Base-by-base conservation (phyloP, 805 yeast genomes). In the Ogataea sp. region DNA sequence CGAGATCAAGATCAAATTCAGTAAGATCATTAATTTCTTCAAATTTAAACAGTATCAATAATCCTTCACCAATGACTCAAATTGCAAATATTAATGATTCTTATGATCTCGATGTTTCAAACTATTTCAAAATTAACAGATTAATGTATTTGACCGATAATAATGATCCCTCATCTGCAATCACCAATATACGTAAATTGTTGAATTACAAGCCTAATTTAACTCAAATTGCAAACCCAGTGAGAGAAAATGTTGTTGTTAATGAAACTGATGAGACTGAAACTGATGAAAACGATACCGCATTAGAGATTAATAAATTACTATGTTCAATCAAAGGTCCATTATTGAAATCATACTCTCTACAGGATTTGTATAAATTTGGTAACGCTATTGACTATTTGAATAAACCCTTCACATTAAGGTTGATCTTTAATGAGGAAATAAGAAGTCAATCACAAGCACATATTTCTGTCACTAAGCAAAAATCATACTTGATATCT, bases 371-470 rank as follows among this genome's bases (percentile, higher is more conserved):
- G 13, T 34, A 50, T 4, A 45, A 45, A 29, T 58, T 53, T 40
- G 65, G 65, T 11, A 56, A 51, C 34, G 65, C 64, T 5, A 32
- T 54, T 3, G 65, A 61, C 38, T 52, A 39, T 24, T 45, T 41
- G 2, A 30, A 20, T 9, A 52, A 47, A 36, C 63, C 65, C 13
- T 61, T 58, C 45, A 49, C 63, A 2, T 36, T 60, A 20, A 40
- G 65, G 14, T 37, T 60, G 13, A 38, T 52, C 17, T 51, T 59
- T 39, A 53, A 62, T 7, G 42, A 40, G n/a, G n/a, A n/a, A n/a
- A n/a, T n/a, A n/a, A n/a, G n/a, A n/a, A n/a, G n/a, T n/a, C n/a
- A n/a, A n/a, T n/a, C n/a, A n/a, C n/a, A n/a, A n/a, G n/a, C n/a
- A n/a, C n/a, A n/a, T n/a, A n/a, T n/a, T n/a, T n/a, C n/a, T n/a